Evolutionary conservation across 768 basidiomycete genomes (phyloP).

Genomic region (Sutorius australiensis): DNA sequence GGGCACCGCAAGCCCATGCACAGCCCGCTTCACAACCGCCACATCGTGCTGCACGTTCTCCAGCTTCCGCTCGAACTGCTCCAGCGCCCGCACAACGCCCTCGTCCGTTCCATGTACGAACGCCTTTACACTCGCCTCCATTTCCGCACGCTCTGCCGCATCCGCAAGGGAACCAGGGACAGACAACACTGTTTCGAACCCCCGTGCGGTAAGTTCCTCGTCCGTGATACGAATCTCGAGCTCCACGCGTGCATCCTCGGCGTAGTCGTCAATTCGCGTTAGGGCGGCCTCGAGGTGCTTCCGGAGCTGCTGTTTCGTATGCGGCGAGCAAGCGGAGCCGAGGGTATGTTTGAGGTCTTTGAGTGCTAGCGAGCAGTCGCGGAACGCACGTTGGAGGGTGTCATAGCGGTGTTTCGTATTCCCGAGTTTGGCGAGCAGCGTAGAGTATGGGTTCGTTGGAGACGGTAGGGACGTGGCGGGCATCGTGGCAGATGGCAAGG

Average conservation of each 20-base stretch:
- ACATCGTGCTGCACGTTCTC: slow-evolving; percentile 77
- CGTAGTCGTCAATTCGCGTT: slow-evolving; percentile 65
- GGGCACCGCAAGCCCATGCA: slow-evolving; percentile 40
- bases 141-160: slow-evolving; percentile 29
- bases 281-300: slow-evolving; percentile 48
- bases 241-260: slow-evolving; percentile 78
- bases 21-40: slow-evolving; percentile 56
- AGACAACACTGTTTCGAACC: slow-evolving; percentile 65
- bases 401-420: slow-evolving; percentile 54
- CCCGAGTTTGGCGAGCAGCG: slow-evolving; percentile 46
- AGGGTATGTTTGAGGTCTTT: slow-evolving; percentile 46
- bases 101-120: slow-evolving; percentile 29
- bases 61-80: slow-evolving; percentile 54
- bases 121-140: slow-evolving; percentile 47
- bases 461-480: neutral
- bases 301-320: neutral
- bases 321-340: slow-evolving; percentile 2
- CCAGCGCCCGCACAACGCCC: slow-evolving; percentile 36
- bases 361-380: slow-evolving; percentile 66
- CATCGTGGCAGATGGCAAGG: neutral
- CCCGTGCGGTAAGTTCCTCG: slow-evolving; percentile 58
- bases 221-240: slow-evolving; percentile 76
- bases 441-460: slow-evolving; percentile 2
- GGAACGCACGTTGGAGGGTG: slow-evolving; percentile 56
- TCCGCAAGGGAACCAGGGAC: slow-evolving; percentile 46